phyloP scores from a whole-genome alignment of 805 yeast genomes.

The Candida ortonii region DNA sequence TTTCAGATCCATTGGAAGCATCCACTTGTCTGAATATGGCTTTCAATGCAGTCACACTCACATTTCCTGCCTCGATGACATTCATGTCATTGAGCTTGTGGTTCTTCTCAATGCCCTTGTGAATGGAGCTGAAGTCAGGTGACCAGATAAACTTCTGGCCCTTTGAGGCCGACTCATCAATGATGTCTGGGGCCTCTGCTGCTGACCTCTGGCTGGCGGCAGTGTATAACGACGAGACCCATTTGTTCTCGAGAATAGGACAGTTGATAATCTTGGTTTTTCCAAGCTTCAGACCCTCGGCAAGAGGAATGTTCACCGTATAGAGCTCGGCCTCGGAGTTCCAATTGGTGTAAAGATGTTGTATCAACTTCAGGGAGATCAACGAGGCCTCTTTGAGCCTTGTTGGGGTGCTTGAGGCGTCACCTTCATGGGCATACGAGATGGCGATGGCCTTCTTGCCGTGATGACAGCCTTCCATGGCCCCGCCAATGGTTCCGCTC shows the following conservation, averaged over 20 bases:
- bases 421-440: constrained; percentile 73
- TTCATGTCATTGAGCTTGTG: constrained; percentile 63
- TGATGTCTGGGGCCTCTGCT: constrained; percentile 37
- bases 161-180: constrained; percentile 41
- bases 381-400: constrained; percentile 63
- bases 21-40: constrained; percentile 66
- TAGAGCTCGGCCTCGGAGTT: constrained; percentile 60
- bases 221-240: constrained; percentile 46
- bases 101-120: constrained; percentile 45
- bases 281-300: constrained; percentile 47
- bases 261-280: constrained; percentile 65
- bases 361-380: constrained; percentile 61
- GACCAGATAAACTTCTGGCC: constrained; percentile 69
- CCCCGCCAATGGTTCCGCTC: constrained; percentile 95
- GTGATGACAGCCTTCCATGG: constrained; percentile 84
- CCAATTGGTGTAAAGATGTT: constrained; percentile 61
- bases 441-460: constrained; percentile 74
- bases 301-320: constrained; percentile 80
- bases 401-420: constrained; percentile 44
- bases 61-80: constrained; percentile 59
- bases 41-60: constrained; percentile 65
- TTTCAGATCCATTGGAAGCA: constrained; percentile 50
- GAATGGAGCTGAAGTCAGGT: constrained; percentile 75
- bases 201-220: constrained; percentile 11
- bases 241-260: constrained; percentile 76